Percentiles rank a stretch among this genome's conserved stretches.
phyloP scores from a whole-genome alignment of 2,329 filamentous ascomycete genomes.

The Pyrenophora teres region DNA sequence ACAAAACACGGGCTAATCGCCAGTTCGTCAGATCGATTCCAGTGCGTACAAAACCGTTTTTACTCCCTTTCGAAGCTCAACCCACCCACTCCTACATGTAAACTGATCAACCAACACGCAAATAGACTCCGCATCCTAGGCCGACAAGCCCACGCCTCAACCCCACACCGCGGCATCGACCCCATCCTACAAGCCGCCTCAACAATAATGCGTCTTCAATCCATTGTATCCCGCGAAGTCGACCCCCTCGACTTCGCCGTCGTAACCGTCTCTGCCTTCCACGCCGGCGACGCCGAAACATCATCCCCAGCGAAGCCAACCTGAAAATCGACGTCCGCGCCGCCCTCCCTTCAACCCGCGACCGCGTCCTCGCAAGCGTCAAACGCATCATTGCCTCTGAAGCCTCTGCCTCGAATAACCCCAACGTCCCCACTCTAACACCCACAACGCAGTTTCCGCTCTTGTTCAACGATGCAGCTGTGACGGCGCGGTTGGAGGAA shows the following conservation, averaged over 20 bases:
- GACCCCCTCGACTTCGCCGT: constrained; percentile 61
- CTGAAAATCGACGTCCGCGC: constrained; percentile 62
- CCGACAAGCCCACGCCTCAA: constrained; percentile 62
- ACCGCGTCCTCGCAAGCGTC: constrained; percentile 55
- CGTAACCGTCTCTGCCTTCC: constrained; percentile 63
- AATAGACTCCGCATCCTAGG: constrained; percentile 61
- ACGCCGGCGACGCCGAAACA: constrained; percentile 65
- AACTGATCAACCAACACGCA: too few relatives aligned
- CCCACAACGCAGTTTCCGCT: constrained; percentile 52
- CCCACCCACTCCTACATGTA: too few relatives aligned
- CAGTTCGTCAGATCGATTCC: constrained; percentile 48
- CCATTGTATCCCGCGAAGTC: constrained; percentile 62
- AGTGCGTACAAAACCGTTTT: constrained; percentile 16
- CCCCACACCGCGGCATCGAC: constrained; percentile 62
- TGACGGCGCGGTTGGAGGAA: constrained; percentile 50
- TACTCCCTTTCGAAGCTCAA: background rate
- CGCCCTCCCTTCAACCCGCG: constrained; percentile 52
- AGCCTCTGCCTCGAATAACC: constrained; percentile 54
- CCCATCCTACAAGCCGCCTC: constrained; percentile 63
- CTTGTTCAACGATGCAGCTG: constrained; percentile 57
- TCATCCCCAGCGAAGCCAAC: constrained; percentile 61
- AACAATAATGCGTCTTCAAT: constrained; percentile 63
- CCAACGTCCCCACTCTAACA: constrained; percentile 51
- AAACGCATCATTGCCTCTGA: constrained; percentile 62
- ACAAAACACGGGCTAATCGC: constrained; percentile 51